Base-by-base conservation (phyloP, 306 rosid species). In the Quercus glauca region DNA sequence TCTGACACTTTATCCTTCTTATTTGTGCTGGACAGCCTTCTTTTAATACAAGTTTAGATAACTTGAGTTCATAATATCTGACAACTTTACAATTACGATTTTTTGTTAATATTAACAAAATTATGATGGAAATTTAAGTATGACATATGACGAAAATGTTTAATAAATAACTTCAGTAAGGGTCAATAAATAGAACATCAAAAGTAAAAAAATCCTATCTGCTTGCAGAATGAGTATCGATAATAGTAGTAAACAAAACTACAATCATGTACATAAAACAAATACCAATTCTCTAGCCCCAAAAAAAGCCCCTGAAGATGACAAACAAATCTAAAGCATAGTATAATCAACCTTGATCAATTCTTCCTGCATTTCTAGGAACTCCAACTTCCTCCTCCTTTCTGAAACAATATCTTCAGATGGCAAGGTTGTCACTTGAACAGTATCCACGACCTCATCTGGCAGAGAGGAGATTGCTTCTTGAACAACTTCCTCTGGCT, bases 311-410 rank as follows among this genome's bases (percentile, higher is more conserved):
- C 74, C 58, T 13, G 28, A 75, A 73, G 20, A 68, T 63, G 73
- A 58, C 55, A 71, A 65, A 65, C 31, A 67, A 29, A n/a, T 72
- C 18, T 56, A 73, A 79, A 64, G 75, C 72, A 85, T 57, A 26
- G 73, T 26, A 73, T 52, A 65, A 55, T 53, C 76, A 77, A 95
- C 99, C 97, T 94, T 92, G 71, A 94, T 94, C 81, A 86, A 82
- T 81, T 94, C 97, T 87, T 94, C 99, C 86, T 94, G 95, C 97
- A 88, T 92, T 83, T 78, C 97, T 76, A 94, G 97, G 91, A 78
- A 94, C 86, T 92, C 99, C 89, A 92, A 77, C 59, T 94, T 94
- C 91, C 99, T 92, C 88, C 88, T 88, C 84, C 99, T 92, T 83
- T 91, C 98, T 77, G 99, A 89, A 55, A 95, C 91, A 79, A 94